Evolutionary conservation across 2,329 filamentous ascomycete species (phyloP), one percentile per base, ranked within the genome.

Genomic region (Fusarium sp.): DNA sequence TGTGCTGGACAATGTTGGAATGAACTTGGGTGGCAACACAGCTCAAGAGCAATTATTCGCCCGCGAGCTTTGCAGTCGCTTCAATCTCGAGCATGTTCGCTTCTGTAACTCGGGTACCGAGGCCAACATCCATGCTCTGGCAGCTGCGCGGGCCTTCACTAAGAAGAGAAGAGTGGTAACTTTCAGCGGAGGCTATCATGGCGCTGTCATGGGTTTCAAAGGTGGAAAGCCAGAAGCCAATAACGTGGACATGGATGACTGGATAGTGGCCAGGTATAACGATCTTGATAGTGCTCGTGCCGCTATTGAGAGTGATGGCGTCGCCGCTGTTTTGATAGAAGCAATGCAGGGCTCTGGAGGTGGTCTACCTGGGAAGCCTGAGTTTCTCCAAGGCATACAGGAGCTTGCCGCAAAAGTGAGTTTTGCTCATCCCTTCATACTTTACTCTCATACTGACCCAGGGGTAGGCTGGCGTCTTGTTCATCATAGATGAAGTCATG

Each of bases 401-500:
- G 75, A 80, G 0, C 78, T 81, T 8, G 83, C 87, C 2, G 79
- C 77, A 31, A 77, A 80, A 53, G 75, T 74, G 42, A 66, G 67
- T 57, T 10, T 18, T 12, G 10, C 13, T 16, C 36, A 16, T 33
- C 18, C 18, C n/a, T 20, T 16, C 4, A 6, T 6, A 26, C 18
- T 16, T 13, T 16, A 10, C 31, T 37, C 15, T 15, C 12, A 26
- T 18, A 16, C 33, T 66, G 23, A 70, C 42, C 15, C 15, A 18
- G 26, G 15, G 13, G 8, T 18, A 83, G 72, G 77, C 80, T 0
- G 85, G 84, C 3, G 86, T 86, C 0, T 60, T 92, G 1, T 84
- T 93, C 67, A 88, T 93, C 36, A 79, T 91, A 15, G 91, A 93
- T 74, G 91, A 93, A 77, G 90, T 92, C 8, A 90, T 91, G 85